These are phyloP conservation scores for Chlorella sp. DNA, from an alignment of 139 green algal species.

Conservation along the genomic window DNA sequence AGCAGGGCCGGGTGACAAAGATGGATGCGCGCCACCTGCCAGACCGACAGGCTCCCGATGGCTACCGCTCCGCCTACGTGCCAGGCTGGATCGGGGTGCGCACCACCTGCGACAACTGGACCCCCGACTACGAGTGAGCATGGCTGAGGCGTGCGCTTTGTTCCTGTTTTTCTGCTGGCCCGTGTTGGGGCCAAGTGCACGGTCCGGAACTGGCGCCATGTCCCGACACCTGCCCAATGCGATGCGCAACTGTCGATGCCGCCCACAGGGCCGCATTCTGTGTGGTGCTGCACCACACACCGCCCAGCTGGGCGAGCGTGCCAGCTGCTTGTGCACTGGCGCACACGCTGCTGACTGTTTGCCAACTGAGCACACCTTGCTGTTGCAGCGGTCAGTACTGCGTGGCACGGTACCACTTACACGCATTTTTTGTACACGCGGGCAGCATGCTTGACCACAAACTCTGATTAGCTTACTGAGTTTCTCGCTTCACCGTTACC, in stretches of 20 bases:
- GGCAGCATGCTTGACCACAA: too few species aligned
- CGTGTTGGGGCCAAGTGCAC: too few species aligned
- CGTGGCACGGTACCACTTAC: background rate
- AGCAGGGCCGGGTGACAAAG: background rate
- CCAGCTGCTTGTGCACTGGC: background rate
- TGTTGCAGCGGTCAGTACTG: conserved; percentile 6
- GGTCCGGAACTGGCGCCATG: background rate
- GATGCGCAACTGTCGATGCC: background rate
- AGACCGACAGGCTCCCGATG: background rate
- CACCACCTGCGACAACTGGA: background rate
- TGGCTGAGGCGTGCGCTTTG: too few species aligned
- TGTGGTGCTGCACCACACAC: background rate
- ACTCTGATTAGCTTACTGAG: too few species aligned
- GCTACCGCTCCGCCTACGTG: background rate
- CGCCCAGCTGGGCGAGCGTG: background rate
- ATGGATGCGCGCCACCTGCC: conserved; percentile 17
- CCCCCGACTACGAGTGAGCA: background rate
- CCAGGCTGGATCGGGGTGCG: conserved; percentile 24
- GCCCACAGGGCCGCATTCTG: background rate
- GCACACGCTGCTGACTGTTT: background rate
- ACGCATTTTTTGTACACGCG: background rate
- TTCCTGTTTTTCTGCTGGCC: too few species aligned
- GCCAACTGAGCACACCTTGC: too few species aligned
- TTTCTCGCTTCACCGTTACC: too few species aligned
- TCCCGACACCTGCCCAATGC: background rate